Conservation (phyloP, 441 rosid species). For the Bruguiera hainesii region DNA sequence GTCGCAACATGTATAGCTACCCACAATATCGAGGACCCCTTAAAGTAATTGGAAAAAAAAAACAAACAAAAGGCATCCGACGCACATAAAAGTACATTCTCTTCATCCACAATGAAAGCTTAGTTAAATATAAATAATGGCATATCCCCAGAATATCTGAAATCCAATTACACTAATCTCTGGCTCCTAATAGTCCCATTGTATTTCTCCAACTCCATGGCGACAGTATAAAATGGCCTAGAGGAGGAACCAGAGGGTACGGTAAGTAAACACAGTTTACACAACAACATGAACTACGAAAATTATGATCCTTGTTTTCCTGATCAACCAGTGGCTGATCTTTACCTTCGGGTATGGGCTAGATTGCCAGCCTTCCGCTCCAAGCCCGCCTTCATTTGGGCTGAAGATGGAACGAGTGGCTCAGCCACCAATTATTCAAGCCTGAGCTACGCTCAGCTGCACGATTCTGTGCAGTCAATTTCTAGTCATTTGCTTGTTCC, state of each 20-base stretch:
- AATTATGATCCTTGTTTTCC: constrained; percentile 59
- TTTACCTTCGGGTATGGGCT: constrained; percentile 57
- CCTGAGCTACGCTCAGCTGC: constrained; percentile 46
- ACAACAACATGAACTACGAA: constrained; percentile 37
- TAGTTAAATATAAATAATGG: no score
- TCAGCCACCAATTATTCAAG: constrained; percentile 13
- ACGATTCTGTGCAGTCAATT: constrained; percentile 36
- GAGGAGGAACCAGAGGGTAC: neutral
- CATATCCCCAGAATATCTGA: no score
- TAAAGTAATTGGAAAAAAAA: no score
- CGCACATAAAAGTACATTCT: no score
- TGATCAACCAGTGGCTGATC: constrained; percentile 62
- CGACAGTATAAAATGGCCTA: constrained; percentile 16
- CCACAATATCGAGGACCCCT: no score
- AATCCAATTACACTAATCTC: neutral
- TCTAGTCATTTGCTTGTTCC: constrained; percentile 27
- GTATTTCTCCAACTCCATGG: neutral
- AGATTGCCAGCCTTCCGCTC: constrained; percentile 41
- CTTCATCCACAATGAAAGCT: no score
- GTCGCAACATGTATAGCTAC: no score
- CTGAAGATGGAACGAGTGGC: constrained; percentile 22
- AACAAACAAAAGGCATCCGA: no score
- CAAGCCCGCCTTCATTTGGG: constrained; percentile 69
- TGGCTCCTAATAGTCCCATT: neutral
- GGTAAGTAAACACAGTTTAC: neutral